These are phyloP conservation scores for Crepidotus variabilis DNA, from an alignment of 768 basidiomycete species.

Conservation along the genomic window DNA sequence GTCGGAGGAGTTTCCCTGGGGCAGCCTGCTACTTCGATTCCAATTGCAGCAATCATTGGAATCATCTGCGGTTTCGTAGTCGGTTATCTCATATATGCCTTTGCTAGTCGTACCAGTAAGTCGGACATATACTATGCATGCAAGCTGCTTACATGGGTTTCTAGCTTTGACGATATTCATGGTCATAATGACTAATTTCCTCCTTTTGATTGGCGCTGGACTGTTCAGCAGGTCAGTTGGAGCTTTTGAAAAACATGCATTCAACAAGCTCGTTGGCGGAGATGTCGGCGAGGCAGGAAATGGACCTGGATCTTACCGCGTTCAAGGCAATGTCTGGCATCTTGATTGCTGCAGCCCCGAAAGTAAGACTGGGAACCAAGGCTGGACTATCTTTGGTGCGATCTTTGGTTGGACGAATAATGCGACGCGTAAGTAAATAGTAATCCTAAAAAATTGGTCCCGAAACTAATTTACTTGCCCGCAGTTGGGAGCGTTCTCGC, in stretches of 20 bases:
- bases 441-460: not conserved
- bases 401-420: constrained; percentile 89
- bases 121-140: not conserved
- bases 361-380: constrained; percentile 42
- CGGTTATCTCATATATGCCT: constrained; percentile 77
- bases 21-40: constrained; percentile 78
- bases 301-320: constrained; percentile 83
- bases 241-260: constrained; percentile 67
- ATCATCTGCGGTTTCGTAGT: constrained; percentile 71
- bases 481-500: not conserved
- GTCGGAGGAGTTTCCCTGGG: constrained; percentile 92
- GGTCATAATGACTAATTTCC: constrained; percentile 84
- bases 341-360: constrained; percentile 76
- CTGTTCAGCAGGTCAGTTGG: constrained; percentile 81
- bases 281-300: constrained; percentile 70
- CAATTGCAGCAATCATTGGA: constrained; percentile 86
- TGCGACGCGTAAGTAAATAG: constrained; percentile 51
- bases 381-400: constrained; percentile 82
- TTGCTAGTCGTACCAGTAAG: constrained; percentile 70
- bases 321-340: constrained; percentile 86
- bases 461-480: constrained; percentile 1
- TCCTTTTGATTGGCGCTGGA: constrained; percentile 92
- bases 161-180: constrained; percentile 83
- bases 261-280: constrained; percentile 64
- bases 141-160: not conserved